Evolutionary conservation across 768 basidiomycete species (phyloP), one percentile per base, ranked within the genome.

Genomic region (Suillus luteus): DNA sequence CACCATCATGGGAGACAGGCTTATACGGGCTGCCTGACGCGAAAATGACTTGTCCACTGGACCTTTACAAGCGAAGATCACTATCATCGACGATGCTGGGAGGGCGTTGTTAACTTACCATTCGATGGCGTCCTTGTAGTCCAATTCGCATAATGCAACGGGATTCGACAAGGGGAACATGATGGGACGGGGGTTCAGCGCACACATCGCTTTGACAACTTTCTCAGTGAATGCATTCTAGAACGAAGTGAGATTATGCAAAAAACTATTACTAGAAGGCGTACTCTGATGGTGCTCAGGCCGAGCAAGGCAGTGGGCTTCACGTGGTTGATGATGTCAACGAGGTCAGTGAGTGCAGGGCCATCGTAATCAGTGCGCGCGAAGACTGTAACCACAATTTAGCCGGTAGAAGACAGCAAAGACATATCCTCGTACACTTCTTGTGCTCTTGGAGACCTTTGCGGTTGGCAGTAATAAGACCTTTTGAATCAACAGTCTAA

Each of bases 121-220:
- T 63, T 80, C 73, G 65, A 90, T 71, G 12, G 89, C 89, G 58
- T 90, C 82, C 11, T 74, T 69, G 67, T 84, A 89, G 61, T 86
- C 86, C 60, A 87, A 74, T 72, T 90, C 89, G 65, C 81, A 80
- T 40, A 87, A 78, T 37, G 82, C 79, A 31, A 86, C 78, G 14
- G 91, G 91, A 73, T 93, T 93, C 40, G 89, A 90, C 1, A 93
- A 83, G 40, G 91, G 90, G 79, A 93, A 92, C 71, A 93, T 85
- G 77, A 92, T 88, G n/a, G 91, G 91, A 2, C 85, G 84, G 19
- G 75, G 68, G 75, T 92, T 92, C 52, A 87, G 75, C 9, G 80
- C 75, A 19, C 84, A 82, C 89, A 93, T 90, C 44, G 81, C 75
- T 61, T 78, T 79, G 38, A 93, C 84, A 38, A 86, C 85, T 12